Conservation (phyloP, 371 early-diverging fungal species). For the Rhizopus arrhizus region DNA sequence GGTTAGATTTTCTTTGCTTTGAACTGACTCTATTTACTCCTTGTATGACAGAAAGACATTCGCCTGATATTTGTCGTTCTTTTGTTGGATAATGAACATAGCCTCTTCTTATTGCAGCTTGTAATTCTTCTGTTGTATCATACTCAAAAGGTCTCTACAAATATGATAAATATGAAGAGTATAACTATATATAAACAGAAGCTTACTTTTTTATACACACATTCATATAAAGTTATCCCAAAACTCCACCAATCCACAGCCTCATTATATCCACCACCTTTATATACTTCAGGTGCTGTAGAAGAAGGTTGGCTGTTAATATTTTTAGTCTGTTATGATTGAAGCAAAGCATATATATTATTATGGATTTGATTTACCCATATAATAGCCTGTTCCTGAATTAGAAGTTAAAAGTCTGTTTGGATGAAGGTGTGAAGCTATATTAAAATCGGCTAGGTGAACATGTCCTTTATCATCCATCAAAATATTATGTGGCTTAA, state of each 20-base stretch:
- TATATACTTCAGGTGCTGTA: constrained; percentile 81
- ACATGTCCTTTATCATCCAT: constrained; percentile 77
- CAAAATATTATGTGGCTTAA: constrained; percentile 86
- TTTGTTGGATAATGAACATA: constrained; percentile 60
- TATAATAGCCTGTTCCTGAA: constrained; percentile 80
- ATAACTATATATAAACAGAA: neutral
- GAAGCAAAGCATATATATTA: too few species aligned
- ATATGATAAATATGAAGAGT: neutral
- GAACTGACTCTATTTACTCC: constrained; percentile 43
- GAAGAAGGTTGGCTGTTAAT: neutral
- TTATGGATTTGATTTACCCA: constrained; percentile 52
- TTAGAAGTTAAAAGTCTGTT: constrained; percentile 67
- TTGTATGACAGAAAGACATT: constrained; percentile 64
- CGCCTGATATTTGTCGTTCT: constrained; percentile 56
- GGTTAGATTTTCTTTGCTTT: neutral
- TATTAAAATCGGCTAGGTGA: constrained; percentile 84
- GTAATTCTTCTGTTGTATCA: constrained; percentile 54
- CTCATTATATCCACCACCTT: constrained; percentile 69
- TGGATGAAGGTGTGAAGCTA: constrained; percentile 66
- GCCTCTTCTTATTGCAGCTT: constrained; percentile 58
- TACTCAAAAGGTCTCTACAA: constrained; percentile 63
- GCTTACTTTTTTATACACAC: constrained; percentile 59
- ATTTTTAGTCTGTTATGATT: neutral
- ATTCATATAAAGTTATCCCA: constrained; percentile 83
- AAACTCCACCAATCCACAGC: constrained; percentile 92